Base-by-base conservation (phyloP, 2,329 filamentous ascomycete species). In the Colletotrichum destructivum region DNA sequence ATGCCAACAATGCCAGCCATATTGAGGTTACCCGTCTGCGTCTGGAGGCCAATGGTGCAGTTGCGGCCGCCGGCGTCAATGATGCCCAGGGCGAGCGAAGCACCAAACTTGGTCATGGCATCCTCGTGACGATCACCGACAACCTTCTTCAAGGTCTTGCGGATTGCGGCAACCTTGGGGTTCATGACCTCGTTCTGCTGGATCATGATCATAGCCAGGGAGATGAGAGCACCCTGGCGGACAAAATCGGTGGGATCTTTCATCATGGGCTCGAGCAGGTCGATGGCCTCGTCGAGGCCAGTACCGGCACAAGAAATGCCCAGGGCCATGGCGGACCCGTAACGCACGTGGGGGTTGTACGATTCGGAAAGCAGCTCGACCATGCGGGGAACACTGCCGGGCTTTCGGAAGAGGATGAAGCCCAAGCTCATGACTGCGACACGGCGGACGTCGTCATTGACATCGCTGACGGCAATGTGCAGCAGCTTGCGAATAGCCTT, bases 151-250 rank as follows among this genome's bases (percentile, higher is more conserved):
- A 99, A 90, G 3, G 94, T 95, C 86, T 98, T 98, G 77, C 96
- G 92, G 75, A 98, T 95, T 1, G 92, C 89, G 26, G 91, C 90
- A 59, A 98, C 96, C 87, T 98, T 98, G 77, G 96, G 95, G 84
- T 98, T 99, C 94, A 98, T 97, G 38, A 93, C 92, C 83, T 99
- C 96, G 78, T 98, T 99, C 82, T 98, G 96, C 84, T 99, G 96
- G n/a, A 98, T 94, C 88, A 99, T 92, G 77, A 99, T 98, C 96
- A 99, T 99, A 72, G 96, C 91, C 69, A 98, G 88, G 3, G 96
- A 91, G 77, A 99, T 98, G 74, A 98, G 87, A 51, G 96, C 96
- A 80, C 97, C 96, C 83, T 99, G 96, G 76, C 97, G 92, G 63
- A 99, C 96, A 81, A 99, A 99, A 84, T 99, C 96, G 70, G 95